Evolutionary conservation across 2,329 filamentous ascomycete species (phyloP), one percentile per base, ranked within the genome.

Genomic region (Lasiodiplodia citricola): DNA sequence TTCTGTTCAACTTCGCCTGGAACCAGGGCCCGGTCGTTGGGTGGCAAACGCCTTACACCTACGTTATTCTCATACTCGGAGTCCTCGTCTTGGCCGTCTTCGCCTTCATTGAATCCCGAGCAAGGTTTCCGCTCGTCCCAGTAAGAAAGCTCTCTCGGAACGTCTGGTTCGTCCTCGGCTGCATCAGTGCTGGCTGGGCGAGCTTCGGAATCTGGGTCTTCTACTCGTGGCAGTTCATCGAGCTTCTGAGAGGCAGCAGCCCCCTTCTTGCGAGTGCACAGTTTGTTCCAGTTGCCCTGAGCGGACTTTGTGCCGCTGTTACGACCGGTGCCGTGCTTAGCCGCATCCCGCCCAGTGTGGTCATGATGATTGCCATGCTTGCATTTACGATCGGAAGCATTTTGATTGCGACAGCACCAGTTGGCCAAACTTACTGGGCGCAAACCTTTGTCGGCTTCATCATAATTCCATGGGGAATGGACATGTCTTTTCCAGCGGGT

Each of bases 1-100:
- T 90, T 0, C 80, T 92, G n/a, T 83, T 91, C 78, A 91, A 90
- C 74, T 87, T 91, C 72, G 87, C 88, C 0, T 91, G 88, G 87
- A 91, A 90, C 69, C 88, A 91, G 74, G 88, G 86, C 0, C 84
- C 87, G 0, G 80, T 87, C 0, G 85, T 83, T 1, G 87, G 88
- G 2, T 91, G 89, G 89, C 71, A 78, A 1, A 80, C 82, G 4
- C 80, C 87, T 0, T 88, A 88, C 67, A 81, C 89, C 18, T 85
- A 87, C 70, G 79, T 86, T 0, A 78, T 86, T 0, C 80, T 92
- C 0, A 84, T 91, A 50, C 69, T 90, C 2, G 88, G 89, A 0
- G 67, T 87, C 2, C 44, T 88, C 0, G 77, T 91, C 2, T 76
- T 89, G 1, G 78, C 75, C 0, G 73, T 82, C 1, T 92, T 92